These are phyloP conservation scores for Debaryomycetaceae sp. DNA, from an alignment of 1,139 yeast genomes.

Conservation along the genomic window DNA sequence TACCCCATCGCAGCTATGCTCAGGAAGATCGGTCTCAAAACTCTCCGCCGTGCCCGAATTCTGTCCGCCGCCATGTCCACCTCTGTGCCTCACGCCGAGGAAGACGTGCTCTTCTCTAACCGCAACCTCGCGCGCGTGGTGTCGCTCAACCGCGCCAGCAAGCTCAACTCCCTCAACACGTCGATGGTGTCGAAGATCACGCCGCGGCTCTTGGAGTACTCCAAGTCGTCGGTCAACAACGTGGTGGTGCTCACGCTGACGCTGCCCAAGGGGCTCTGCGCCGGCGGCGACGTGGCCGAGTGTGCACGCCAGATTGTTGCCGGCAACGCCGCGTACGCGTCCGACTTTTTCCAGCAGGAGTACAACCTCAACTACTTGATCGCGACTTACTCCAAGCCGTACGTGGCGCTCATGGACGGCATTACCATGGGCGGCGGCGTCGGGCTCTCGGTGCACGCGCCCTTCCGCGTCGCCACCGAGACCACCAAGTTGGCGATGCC, in stretches of 20 bases:
- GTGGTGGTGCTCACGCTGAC: constrained; percentile 68
- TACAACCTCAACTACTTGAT: constrained; percentile 77
- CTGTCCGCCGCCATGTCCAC: no score
- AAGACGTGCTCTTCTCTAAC: constrained; percentile 58
- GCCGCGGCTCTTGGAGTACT: constrained; percentile 73
- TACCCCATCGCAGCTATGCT: no score
- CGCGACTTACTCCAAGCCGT: constrained; percentile 81
- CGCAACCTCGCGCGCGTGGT: constrained; percentile 69
- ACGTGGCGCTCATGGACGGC: constrained; percentile 82
- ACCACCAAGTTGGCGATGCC: constrained; percentile 95
- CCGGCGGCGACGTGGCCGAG: constrained; percentile 93
- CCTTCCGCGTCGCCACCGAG: constrained; percentile 90
- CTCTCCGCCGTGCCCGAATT: no score
- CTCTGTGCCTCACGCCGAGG: constrained; percentile 29
- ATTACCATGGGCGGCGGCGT: constrained; percentile 99
- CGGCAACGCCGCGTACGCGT: constrained; percentile 50
- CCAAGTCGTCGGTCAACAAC: constrained; percentile 62
- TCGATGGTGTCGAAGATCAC: constrained; percentile 74
- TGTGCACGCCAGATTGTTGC: constrained; percentile 52
- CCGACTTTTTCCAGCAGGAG: constrained; percentile 72
- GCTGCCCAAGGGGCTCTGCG: constrained; percentile 63
- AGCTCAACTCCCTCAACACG: constrained; percentile 79
- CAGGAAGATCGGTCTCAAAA: no score
- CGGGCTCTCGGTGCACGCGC: constrained; percentile 88
- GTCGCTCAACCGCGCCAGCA: constrained; percentile 73